Conservation (phyloP, 352 stramenopile species). For the Phytopythium helicoides region DNA sequence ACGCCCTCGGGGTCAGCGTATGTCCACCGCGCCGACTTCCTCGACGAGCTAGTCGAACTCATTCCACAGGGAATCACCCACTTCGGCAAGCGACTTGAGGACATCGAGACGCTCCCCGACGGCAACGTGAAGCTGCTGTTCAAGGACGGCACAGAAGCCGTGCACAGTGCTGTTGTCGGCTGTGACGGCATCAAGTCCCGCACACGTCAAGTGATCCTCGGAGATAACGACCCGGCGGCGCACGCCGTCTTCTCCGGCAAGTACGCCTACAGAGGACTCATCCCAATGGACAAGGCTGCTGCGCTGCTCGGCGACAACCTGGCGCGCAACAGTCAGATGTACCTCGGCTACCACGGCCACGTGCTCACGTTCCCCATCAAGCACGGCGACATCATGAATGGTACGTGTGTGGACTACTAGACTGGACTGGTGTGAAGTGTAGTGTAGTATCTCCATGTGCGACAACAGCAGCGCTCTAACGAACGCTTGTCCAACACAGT, state of each 20-base stretch:
- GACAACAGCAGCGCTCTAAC: too few relatives aligned
- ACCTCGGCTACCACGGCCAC: slow-evolving; percentile 35
- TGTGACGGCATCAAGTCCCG: background rate
- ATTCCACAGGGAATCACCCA: slow-evolving; percentile 22
- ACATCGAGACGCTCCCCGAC: slow-evolving; percentile 24
- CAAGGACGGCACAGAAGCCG: slow-evolving; percentile 22
- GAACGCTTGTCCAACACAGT: too few relatives aligned
- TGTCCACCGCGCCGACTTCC: slow-evolving; percentile 30
- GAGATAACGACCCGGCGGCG: slow-evolving; percentile 20
- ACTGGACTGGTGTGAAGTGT: too few relatives aligned
- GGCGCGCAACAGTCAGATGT: slow-evolving; percentile 37
- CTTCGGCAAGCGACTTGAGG: slow-evolving; percentile 28
- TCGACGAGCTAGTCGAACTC: slow-evolving; percentile 26
- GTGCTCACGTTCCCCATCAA: slow-evolving; percentile 33
- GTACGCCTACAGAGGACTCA: slow-evolving; percentile 30
- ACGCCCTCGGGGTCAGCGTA: slow-evolving; percentile 27
- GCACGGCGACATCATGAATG: slow-evolving; percentile 31
- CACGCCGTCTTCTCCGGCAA: slow-evolving; percentile 31
- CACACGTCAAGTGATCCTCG: slow-evolving; percentile 24
- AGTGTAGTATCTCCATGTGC: too few relatives aligned
- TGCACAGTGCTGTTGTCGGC: slow-evolving; percentile 11
- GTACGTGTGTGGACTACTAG: too few relatives aligned
- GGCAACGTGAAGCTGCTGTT: slow-evolving; percentile 32
- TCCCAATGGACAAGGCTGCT: slow-evolving; percentile 32
- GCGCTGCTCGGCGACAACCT: slow-evolving; percentile 27